Base-by-base conservation (phyloP, 768 basidiomycete genomes). In the Rhodotorula graminis region DNA sequence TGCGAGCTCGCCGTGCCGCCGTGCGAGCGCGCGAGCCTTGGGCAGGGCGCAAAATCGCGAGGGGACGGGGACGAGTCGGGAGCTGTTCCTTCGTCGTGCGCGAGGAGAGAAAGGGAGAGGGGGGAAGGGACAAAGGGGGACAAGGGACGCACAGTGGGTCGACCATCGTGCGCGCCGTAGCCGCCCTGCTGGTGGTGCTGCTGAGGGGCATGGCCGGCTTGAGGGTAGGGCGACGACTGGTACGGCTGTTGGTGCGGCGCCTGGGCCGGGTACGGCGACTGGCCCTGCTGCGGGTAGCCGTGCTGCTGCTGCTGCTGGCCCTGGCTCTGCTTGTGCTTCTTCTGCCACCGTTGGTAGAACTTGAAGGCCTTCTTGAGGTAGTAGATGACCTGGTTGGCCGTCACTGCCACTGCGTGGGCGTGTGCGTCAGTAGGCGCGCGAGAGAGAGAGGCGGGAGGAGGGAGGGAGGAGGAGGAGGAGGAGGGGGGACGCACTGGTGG, bases 61-160 rank as follows among this genome's bases (percentile, higher is more conserved):
- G 44, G 44, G 44, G 44, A 18, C 44, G 44, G 44, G 44, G 44
- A 37, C 19, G 56, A 33, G 56, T 59, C 29, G 58, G 58, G 21
- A 59, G 58, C 58, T 59, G 37, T 23, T 29, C 29, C 58, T 27
- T 19, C 19, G 33, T 19, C 11, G 25, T 42, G 57, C 57, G 19
- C 0, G 37, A 3, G 10, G 37, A 21, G 40, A 40, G 4, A 27
- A 37, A 11, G 40, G 37, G 64, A 40, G 46, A 21, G 64, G 61
- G 40, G 49, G 50, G 47, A 19, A 44, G 42, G 15, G 44, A 46
- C 14, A 12, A 5, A 37, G 37, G 61, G 46, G 23, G 46, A 21
- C 23, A 25, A 15, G 40, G 29, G 23, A 56, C 74, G 65, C 55
- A 75, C 74, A 42, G 74, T 76, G 8, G 74, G 65, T 23, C 69